Conservation (phyloP, 2,329 filamentous ascomycete species). For the Fusarium udum region DNA sequence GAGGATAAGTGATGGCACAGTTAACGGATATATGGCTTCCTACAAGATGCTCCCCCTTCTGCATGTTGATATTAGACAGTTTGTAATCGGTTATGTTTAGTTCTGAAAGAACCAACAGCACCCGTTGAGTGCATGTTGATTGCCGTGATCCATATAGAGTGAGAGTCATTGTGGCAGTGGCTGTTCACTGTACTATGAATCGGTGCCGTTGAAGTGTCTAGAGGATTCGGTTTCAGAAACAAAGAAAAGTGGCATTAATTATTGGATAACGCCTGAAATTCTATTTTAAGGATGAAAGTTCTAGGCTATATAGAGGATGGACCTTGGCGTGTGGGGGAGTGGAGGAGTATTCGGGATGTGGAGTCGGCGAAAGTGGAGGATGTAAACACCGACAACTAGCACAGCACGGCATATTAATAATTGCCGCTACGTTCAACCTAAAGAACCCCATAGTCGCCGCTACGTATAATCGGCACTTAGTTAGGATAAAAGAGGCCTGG, state of each 20-base stretch:
- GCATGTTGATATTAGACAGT: background rate
- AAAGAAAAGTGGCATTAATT: accelerated
- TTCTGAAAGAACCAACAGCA: background rate
- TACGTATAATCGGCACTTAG: accelerated
- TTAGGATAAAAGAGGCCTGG: background rate
- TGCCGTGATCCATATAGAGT: background rate
- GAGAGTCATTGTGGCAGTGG: background rate
- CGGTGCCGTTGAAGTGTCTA: background rate
- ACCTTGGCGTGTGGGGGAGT: background rate
- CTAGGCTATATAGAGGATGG: background rate
- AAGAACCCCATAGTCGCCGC: background rate
- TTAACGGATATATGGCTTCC: no score
- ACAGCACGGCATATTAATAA: background rate
- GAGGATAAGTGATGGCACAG: background rate
- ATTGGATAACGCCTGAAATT: accelerated
- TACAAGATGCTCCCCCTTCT: background rate
- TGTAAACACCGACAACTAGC: no score
- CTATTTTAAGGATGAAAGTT: accelerated
- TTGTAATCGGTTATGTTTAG: background rate
- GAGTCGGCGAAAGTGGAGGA: background rate
- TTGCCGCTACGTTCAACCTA: background rate
- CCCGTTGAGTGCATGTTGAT: background rate
- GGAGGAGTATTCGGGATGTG: background rate
- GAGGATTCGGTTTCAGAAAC: accelerated
- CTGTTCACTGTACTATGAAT: background rate